Percentiles rank a stretch among this genome's conserved stretches.
phyloP scores from a whole-genome alignment of 2,329 filamentous ascomycete genomes.

The Fusarium caatingaense region DNA sequence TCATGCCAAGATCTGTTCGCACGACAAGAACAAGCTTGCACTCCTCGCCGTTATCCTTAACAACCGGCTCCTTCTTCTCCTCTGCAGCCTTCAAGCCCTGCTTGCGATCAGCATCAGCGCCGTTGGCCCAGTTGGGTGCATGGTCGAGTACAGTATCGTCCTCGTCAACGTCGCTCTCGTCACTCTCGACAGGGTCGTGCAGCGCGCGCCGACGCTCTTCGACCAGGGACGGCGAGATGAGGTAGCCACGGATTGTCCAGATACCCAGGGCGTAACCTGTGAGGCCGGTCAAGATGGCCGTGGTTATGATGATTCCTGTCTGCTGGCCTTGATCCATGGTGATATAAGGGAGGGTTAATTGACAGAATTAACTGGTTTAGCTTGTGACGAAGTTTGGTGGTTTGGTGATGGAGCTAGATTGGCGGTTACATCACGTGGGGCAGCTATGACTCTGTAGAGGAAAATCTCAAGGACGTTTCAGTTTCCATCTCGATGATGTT shows the following conservation, averaged over 20 bases:
- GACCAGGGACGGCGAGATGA: slow-evolving; percentile 66
- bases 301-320: slow-evolving; percentile 74
- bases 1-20: slow-evolving; percentile 95
- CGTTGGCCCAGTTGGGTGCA: slow-evolving; percentile 75
- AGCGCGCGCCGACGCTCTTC: slow-evolving; percentile 67
- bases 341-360: not conserved
- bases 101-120: slow-evolving; percentile 66
- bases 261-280: slow-evolving; percentile 85
- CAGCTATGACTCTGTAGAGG: not conserved
- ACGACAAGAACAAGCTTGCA: slow-evolving; percentile 96
- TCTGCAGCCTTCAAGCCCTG: slow-evolving; percentile 63
- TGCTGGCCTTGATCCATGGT: slow-evolving; percentile 56
- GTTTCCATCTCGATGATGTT: not conserved
- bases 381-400: slow-evolving; percentile 16
- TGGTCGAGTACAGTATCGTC: slow-evolving; percentile 70
- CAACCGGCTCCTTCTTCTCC: slow-evolving; percentile 56
- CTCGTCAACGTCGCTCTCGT: slow-evolving; percentile 75
- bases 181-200: slow-evolving; percentile 73
- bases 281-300: slow-evolving; percentile 78
- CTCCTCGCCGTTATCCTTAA: slow-evolving; percentile 70
- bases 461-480: slow-evolving; percentile 4
- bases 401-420: slow-evolving; percentile 30
- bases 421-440: slow-evolving; percentile 38
- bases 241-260: slow-evolving; percentile 72
- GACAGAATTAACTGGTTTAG: not conserved